These are phyloP conservation scores for Backusella luteola DNA, from an alignment of 192 early-diverging fungal genomes.

Conservation along the genomic window DNA sequence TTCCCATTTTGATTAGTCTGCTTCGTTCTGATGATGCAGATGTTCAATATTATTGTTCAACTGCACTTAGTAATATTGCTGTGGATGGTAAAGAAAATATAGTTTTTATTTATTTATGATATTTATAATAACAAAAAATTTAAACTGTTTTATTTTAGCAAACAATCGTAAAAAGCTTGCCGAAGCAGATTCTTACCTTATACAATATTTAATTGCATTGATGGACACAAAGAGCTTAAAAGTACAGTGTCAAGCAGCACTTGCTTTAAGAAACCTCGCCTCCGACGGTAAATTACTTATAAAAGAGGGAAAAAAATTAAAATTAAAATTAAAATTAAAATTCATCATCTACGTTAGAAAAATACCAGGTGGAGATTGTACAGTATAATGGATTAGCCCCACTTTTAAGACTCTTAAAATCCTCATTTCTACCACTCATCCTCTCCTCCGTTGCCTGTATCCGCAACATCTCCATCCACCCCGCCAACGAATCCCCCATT, in stretches of 20 bases:
- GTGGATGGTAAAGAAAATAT: constrained; percentile 59
- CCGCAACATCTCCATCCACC: constrained; percentile 88
- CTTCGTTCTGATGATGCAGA: constrained; percentile 78
- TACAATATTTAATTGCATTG: constrained; percentile 72
- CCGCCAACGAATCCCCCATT: constrained; percentile 83
- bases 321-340: not conserved
- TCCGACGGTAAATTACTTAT: constrained; percentile 55
- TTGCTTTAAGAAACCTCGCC: constrained; percentile 85
- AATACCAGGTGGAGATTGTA: constrained; percentile 84
- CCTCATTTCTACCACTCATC: constrained; percentile 72
- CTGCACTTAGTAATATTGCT: constrained; percentile 87
- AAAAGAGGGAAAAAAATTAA: not conserved
- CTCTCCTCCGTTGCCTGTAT: constrained; percentile 84
- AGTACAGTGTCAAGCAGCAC: constrained; percentile 85
- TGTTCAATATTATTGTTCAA: constrained; percentile 90
- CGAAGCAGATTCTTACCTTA: constrained; percentile 66
- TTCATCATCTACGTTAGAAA: constrained; percentile 50
- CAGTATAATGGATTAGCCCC: constrained; percentile 66
- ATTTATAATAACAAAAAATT: not conserved
- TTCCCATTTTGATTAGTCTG: constrained; percentile 76
- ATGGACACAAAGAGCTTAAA: constrained; percentile 77
- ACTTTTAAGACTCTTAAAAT: constrained; percentile 70
- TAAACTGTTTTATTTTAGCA: constrained; percentile 11
- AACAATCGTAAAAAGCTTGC: constrained; percentile 62
- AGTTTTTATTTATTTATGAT: not conserved